Evolutionary conservation across 495 filamentous ascomycete genomes (phyloP), one percentile per base, ranked within the genome.

Genomic region (Margaritispora aquatica): DNA sequence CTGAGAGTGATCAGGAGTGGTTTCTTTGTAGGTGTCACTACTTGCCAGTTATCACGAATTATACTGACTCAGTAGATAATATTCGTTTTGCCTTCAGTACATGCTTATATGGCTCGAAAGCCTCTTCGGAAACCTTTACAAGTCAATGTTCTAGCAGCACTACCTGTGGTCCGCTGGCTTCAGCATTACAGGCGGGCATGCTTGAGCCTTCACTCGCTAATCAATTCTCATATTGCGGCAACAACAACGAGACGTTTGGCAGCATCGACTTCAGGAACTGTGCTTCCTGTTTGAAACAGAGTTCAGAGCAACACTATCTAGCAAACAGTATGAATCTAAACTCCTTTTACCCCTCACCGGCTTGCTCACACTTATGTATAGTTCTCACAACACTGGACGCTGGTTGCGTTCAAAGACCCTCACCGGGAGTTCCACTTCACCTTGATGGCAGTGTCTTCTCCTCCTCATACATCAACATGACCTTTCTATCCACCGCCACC

Each of bases 381-480:
- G 72, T 66, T 61, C 55, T 82, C 52, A 71, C 66, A 26, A 68
- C 78, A 20, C 65, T 82, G 13, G 67, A 78, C 38, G 76, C 76
- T 8, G 76, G 73, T 23, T 82, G 79, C 60, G 59, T 67, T 36
- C 72, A 80, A 27, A 66, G 62, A 29, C 75, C 77, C 15, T 57
- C 58, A 2, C 60, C 66, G 0, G 75, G 75, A 3, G 56, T 64
- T 1, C 73, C 69, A 13, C 54, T 82, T 27, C 73, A 74, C 11
- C 54, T 82, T 15, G 51, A 69, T 17, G 77, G 80, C 27, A 63
- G 73, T 26, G 68, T 84, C 2, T 83, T 90, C 41, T 74, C 75
- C 31, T 55, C 52, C 10, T 55, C 60, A 26, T 68, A 71, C 0
- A 67, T 79, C 31, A 74, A 74, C 26, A 71, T 72, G 47, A 76